phyloP scores from a whole-genome alignment of 2,329 filamentous ascomycete species.

The Penicillium frequentans region DNA sequence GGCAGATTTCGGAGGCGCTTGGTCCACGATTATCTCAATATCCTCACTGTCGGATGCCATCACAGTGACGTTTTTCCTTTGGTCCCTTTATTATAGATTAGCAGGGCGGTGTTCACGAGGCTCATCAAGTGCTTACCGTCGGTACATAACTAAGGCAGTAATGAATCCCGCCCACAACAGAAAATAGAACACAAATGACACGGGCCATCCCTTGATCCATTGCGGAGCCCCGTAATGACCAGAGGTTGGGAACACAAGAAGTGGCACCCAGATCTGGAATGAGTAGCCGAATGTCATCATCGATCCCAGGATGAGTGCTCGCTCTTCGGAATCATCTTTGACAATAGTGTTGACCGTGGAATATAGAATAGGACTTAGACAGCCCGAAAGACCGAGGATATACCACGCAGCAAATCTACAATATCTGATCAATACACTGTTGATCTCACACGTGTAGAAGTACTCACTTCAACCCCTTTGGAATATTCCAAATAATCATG shows the following conservation, averaged over 20 bases:
- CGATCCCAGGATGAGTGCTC: constrained; percentile 40
- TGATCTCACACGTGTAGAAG: no score
- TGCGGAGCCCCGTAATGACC: constrained; percentile 45
- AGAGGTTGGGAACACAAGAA: constrained; percentile 46
- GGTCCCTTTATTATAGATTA: constrained; percentile 1
- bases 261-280: constrained; percentile 48
- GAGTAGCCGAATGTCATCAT: constrained; percentile 52
- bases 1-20: neutral
- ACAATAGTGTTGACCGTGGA: constrained; percentile 48
- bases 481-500: constrained; percentile 53
- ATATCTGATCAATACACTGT: neutral
- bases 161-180: constrained; percentile 42
- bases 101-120: neutral
- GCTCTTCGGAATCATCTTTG: constrained; percentile 40
- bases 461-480: constrained; percentile 47
- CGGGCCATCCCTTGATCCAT: constrained; percentile 52
- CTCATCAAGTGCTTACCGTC: constrained; percentile 9
- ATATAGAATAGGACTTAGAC: constrained; percentile 45
- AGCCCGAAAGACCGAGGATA: constrained; percentile 41
- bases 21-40: constrained; percentile 11
- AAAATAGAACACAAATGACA: constrained; percentile 49
- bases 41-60: constrained; percentile 8
- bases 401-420: constrained; percentile 46
- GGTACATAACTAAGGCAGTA: constrained; percentile 18
- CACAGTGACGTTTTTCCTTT: constrained; percentile 5